Conservation (phyloP, 2,329 filamentous ascomycete genomes). For the Talaromyces sp. region DNA sequence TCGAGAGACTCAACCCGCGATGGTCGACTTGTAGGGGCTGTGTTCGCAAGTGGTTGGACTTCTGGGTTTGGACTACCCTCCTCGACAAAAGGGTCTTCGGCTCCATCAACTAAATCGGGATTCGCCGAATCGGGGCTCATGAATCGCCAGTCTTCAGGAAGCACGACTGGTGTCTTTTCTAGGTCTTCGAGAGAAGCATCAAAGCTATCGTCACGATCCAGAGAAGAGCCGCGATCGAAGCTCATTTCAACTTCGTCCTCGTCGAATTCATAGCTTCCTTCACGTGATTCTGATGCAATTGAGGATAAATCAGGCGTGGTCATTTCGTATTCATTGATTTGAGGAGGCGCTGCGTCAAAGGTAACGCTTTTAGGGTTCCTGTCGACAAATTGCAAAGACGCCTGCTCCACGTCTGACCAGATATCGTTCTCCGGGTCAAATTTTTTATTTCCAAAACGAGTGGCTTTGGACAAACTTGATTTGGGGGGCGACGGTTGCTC, state of each 20-base stretch:
- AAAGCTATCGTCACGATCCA: constrained; percentile 79
- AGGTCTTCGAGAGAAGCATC: constrained; percentile 93
- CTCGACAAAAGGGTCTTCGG: constrained; percentile 64
- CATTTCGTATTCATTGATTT: constrained; percentile 98
- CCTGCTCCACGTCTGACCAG: constrained; percentile 65
- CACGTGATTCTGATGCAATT: constrained; percentile 79
- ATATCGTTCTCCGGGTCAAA: constrained; percentile 66
- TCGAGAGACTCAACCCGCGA: constrained; percentile 67
- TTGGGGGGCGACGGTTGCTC: constrained; percentile 77
- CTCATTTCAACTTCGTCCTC: constrained; percentile 70
- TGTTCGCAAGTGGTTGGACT: constrained; percentile 46
- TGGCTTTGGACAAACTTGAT: constrained; percentile 71
- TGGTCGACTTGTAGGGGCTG: constrained; percentile 33
- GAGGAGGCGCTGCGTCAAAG: constrained; percentile 87
- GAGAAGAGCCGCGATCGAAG: constrained; percentile 53
- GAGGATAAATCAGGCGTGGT: constrained; percentile 95
- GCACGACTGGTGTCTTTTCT: constrained; percentile 95
- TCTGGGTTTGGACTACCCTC: constrained; percentile 64
- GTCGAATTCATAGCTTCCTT: constrained; percentile 83
- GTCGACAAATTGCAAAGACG: constrained; percentile 57
- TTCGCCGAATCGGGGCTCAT: constrained; percentile 64
- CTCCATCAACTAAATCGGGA: constrained; percentile 48
- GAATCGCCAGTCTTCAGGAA: constrained; percentile 90
- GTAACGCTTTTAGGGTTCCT: constrained; percentile 81
- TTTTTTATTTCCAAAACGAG: constrained; percentile 56